These are phyloP conservation scores for Rhizopus sp. DNA, from an alignment of 371 early-diverging fungal genomes.

Conservation along the genomic window DNA sequence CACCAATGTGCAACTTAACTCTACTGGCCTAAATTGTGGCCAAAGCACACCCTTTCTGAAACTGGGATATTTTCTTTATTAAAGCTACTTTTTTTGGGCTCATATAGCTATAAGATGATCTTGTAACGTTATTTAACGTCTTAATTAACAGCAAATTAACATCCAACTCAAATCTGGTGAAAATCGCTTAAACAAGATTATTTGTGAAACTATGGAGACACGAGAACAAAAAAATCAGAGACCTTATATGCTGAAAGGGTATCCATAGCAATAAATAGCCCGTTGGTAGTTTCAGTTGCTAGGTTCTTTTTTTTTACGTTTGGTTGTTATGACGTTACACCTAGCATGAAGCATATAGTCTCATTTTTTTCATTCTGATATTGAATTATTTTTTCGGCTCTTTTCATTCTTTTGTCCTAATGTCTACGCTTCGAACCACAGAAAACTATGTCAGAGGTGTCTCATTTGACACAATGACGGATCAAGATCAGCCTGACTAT, in stretches of 20 bases:
- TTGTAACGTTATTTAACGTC: too few relatives aligned
- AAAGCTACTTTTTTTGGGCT: too few relatives aligned
- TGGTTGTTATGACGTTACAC: conserved; percentile 3
- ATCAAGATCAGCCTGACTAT: conserved; percentile 54
- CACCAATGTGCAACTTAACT: too few relatives aligned
- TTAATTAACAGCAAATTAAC: not conserved
- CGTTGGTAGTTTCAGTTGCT: too few relatives aligned
- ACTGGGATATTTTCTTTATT: too few relatives aligned
- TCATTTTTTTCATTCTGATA: not conserved
- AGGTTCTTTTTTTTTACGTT: not conserved
- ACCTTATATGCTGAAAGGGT: too few relatives aligned
- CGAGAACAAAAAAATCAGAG: too few relatives aligned
- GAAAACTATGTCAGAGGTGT: conserved; percentile 57
- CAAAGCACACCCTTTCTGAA: too few relatives aligned
- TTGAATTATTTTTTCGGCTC: not conserved
- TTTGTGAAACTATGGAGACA: not conserved
- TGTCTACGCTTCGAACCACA: conserved; percentile 6
- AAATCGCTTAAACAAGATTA: not conserved
- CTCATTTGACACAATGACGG: conserved; percentile 62
- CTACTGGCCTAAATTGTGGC: too few relatives aligned
- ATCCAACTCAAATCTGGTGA: not conserved
- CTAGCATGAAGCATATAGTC: not conserved
- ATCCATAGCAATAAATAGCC: not conserved
- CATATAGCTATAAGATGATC: too few relatives aligned
- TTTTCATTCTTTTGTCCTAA: not conserved